Evolutionary conservation across 192 early-diverging fungal genomes (phyloP).

Genomic region (Backusella luteola): DNA sequence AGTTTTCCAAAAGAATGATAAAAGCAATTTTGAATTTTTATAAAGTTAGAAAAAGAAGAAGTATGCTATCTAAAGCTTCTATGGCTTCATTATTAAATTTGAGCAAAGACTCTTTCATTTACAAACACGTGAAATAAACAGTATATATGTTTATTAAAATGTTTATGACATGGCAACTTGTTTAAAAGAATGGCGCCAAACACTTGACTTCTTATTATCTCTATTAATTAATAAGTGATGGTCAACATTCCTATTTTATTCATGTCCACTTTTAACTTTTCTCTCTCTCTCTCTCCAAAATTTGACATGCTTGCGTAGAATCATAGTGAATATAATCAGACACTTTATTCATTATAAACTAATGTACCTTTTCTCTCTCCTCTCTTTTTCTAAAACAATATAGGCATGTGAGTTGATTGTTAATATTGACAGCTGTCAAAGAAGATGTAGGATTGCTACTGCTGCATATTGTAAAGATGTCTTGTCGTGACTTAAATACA

Average conservation of each 20-base stretch:
- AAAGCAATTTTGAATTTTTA: not conserved
- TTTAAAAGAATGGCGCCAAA: not conserved
- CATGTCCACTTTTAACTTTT: not conserved
- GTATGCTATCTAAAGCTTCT: not conserved
- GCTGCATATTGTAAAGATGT: constrained; percentile 4
- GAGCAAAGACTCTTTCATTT: too few species aligned
- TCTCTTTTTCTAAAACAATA: not conserved
- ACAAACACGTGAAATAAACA: too few species aligned
- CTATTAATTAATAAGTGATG: too few species aligned
- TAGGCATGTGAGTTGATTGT: not conserved
- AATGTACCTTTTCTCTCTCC: not conserved
- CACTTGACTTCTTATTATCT: too few species aligned
- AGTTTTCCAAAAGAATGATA: not conserved
- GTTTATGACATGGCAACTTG: not conserved
- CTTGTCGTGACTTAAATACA: not conserved
- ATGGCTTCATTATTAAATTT: too few species aligned
- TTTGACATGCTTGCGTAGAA: not conserved
- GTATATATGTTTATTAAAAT: too few species aligned
- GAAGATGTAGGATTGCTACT: not conserved
- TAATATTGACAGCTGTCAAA: not conserved
- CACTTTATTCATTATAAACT: not conserved
- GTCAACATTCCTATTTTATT: not conserved
- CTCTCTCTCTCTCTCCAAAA: not conserved
- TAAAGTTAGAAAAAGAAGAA: not conserved
- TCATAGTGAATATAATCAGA: not conserved